Evolutionary conservation across 495 filamentous ascomycete genomes (phyloP), one percentile per base, ranked within the genome.

Genomic region (Jackrogersella multiformis): DNA sequence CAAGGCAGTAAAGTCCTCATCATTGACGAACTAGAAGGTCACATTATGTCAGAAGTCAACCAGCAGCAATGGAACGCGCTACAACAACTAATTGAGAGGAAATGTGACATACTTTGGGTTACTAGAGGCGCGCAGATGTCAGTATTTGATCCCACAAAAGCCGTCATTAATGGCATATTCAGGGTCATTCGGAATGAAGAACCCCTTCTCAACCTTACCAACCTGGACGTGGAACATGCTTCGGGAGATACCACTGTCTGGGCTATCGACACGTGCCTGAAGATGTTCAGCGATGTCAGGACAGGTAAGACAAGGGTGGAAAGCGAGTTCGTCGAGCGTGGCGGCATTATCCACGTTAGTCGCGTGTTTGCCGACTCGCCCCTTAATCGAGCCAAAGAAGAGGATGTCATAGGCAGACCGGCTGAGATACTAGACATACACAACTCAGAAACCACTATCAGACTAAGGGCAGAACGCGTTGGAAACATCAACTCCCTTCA

Each of bases 261-360:
- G 6, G 55, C 71, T 13, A 74, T 76, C 52, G 28, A 60, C 6
- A 23, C 18, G 30, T 55, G 55, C 5, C 63, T 4, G n/a, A 16
- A 39, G 36, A n/a, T 39, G 36, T 39, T 15, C 12, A 39, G 15
- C 10, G n/a, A 39, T 13, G 2, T 16, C n/a, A n/a, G 13, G 5
- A 39, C 7, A 4, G 4, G 26, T 16, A 15, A 16, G 36, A 4
- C 36, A 36, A 36, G 34, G 8, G 10, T 60, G 0, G 73, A 79
- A 12, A 68, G 46, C 23, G 78, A 80, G 46, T 78, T 62, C 53
- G 72, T 73, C 3, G 75, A 79, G 46, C 21, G 74, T 1, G 41
- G 55, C 53, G 76, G 78, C 0, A 44, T 75, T 10, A 4, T 78
- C 1, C 35, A 75, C 15, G 61, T 79, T 6, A 56, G 52, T 20